Evolutionary conservation across 2,329 filamentous ascomycete species (phyloP), one percentile per base, ranked within the genome.

Genomic region (Neonectria coccinea): DNA sequence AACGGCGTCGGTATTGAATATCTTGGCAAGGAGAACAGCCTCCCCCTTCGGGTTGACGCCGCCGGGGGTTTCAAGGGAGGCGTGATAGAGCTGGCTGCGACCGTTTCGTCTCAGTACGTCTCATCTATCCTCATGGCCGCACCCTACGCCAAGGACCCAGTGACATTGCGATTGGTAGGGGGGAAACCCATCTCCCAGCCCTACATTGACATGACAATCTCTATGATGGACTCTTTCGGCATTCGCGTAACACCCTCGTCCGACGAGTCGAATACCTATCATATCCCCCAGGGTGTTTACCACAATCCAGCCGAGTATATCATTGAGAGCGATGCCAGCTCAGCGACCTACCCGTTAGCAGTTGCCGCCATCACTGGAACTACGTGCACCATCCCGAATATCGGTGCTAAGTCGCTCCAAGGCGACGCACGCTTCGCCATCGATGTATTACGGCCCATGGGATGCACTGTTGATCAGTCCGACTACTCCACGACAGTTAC

Each of bases 121-220:
- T 98, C 96, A 0, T 97, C 95, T 1, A 89, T 99, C 68, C 84
- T 99, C 56, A 97, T 99, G 93, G 97, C 94, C 64, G 96, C 96
- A 0, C 96, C 96, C 0, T 99, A 98, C 75, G 96, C 96, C 50
- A 97, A 97, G 81, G 90, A 94, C 67, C 92, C 95, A 0, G 94
- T 99, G 41, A 97, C 93, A 0, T 82, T 99, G 69, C 91, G 90
- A 44, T 86, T 99, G 42, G 91, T 98, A 12, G 96, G 96, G n/a
- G 96, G 94, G 59, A 98, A 97, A 79, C 95, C 96, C 47, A 97
- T 99, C 69, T 98, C 95, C 1, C 94, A 98, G 77, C 89, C 91
- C 2, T 99, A 99, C 78, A 98, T 99, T 74, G 94, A 99, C 77
- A 98, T 99, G 95, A 99, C 96, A 2, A 94, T 97, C 57, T 88